Conservation (phyloP, 345 rosid genomes). For the Salix udensis region DNA sequence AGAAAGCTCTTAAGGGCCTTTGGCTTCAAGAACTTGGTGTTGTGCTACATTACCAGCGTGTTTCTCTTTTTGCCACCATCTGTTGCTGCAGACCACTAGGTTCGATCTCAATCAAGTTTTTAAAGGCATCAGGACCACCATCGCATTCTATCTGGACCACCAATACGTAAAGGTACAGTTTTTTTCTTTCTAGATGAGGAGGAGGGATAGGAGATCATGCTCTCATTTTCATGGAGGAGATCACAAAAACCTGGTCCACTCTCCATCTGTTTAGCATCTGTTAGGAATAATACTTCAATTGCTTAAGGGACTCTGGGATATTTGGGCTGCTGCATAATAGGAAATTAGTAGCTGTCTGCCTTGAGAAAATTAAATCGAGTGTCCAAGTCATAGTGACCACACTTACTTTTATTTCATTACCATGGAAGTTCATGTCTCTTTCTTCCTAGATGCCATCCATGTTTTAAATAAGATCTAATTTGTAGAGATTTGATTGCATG, state of each 20-base stretch:
- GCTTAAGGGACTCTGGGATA: neutral
- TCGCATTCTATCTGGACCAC: slow-evolving; percentile 22
- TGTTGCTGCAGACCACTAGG: slow-evolving; percentile 21
- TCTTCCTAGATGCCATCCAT: slow-evolving; percentile 9
- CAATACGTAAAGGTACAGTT: neutral
- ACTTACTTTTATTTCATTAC: neutral
- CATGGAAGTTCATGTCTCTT: slow-evolving; percentile 2
- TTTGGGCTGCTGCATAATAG: neutral
- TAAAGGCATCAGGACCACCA: slow-evolving; percentile 24
- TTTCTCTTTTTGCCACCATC: neutral
- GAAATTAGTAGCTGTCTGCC: neutral
- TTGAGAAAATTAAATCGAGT: neutral
- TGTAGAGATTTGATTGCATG: neutral
- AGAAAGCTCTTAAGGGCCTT: slow-evolving; percentile 9
- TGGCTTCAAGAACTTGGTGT: slow-evolving; percentile 14
- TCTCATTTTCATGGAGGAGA: neutral
- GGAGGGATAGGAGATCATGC: neutral
- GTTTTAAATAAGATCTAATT: neutral
- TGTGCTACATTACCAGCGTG: slow-evolving; percentile 2
- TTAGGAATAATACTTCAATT: neutral
- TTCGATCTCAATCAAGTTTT: slow-evolving; percentile 29
- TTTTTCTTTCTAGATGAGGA: neutral
- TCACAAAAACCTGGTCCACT: neutral
- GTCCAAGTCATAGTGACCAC: neutral
- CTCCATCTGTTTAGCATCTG: neutral